Base-by-base conservation (phyloP, 2,329 filamentous ascomycete genomes). In the Cordyceps cateniannulata region DNA sequence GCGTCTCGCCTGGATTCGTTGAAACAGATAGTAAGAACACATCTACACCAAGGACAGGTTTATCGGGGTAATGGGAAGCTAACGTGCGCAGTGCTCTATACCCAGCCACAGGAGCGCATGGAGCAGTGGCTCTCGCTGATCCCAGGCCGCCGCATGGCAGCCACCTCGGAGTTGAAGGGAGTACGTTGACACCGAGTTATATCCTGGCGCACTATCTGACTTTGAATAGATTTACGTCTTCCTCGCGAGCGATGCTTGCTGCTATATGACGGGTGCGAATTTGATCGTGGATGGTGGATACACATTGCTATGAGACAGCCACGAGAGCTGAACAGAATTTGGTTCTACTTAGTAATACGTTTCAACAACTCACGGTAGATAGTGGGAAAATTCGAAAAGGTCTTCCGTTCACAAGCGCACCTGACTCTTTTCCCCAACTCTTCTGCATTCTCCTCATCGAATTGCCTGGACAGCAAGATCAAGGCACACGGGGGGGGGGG, bases 1-100 rank as follows among this genome's bases (percentile, higher is more conserved):
- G 81, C n/a, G 75, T 90, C 45, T 88, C 84, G 2, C 88, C 88
- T 0, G 87, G 88, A 9, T 90, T 89, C 70, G 88, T 90, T 64
- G 80, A 81, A 44, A 90, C 87, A 0, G 87, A 88, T 8, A 65
- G 61, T 65, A 20, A 63, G 62, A 25, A 7, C 5, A 3, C 3
- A 16, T 5, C 2, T 8, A 20, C 3, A 3, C n/a, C 2, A 2
- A 16, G 14, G 6, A 12, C 27, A 2, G 5, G 3, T 44, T 29
- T 24, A 5, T n/a, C 3, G 6, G 3, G 22, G 7, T n/a, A 10
- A 14, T 32, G 27, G 16, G 7, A 53, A 32, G 18, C 32, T 59
- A 22, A 20, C 49, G 6, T 16, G 9, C 12, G 0, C 29, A 62
- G 62, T 67, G 53, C 12, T 66, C 18, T 57, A 61, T 7, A 60